Evolutionary conservation across 2,329 filamentous ascomycete species (phyloP).

Genomic region (Amauroascus verrucosus): DNA sequence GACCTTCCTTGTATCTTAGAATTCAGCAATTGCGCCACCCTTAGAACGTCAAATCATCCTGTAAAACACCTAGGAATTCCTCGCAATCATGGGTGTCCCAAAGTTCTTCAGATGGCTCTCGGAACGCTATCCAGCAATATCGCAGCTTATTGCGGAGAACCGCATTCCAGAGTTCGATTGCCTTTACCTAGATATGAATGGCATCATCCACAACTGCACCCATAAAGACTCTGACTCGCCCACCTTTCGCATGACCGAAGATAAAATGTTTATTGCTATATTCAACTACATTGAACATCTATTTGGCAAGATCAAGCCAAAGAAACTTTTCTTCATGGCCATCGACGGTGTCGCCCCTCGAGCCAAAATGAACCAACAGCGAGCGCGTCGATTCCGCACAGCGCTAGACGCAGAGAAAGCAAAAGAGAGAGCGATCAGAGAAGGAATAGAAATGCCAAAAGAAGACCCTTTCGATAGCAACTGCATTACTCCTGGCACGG

Average conservation of each 20-base stretch:
- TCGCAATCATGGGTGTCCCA: slow-evolving; percentile 53
- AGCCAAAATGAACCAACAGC: slow-evolving; percentile 99
- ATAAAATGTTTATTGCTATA: slow-evolving; percentile 99
- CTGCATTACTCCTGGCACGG: slow-evolving; percentile 91
- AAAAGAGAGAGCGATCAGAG: slow-evolving; percentile 79
- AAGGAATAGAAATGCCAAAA: slow-evolving; percentile 86
- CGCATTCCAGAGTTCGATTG: slow-evolving; percentile 98
- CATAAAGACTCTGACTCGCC: slow-evolving; percentile 92
- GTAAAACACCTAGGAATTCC: slow-evolving; percentile 3
- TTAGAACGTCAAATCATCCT: slow-evolving; percentile 2
- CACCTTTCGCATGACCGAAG: slow-evolving; percentile 85
- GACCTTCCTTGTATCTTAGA: background rate
- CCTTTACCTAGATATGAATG: slow-evolving; percentile 86
- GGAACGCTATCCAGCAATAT: slow-evolving; percentile 96
- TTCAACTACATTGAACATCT: slow-evolving; percentile 99
- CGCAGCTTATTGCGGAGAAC: slow-evolving; percentile 95
- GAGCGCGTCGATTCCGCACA: slow-evolving; percentile 86
- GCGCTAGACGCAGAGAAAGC: slow-evolving; percentile 83
- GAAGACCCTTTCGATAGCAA: slow-evolving; percentile 98
- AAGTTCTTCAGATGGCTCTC: slow-evolving; percentile 99
- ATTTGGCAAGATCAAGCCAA: slow-evolving; percentile 97
- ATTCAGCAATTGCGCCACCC: background rate
- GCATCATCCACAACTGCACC: slow-evolving; percentile 98
- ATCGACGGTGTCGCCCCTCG: slow-evolving; percentile 95
- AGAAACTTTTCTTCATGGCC: slow-evolving; percentile 98